Evolutionary conservation across 805 yeast species (phyloP).

Genomic region (Wickerhamomyces subpelliculosus): DNA sequence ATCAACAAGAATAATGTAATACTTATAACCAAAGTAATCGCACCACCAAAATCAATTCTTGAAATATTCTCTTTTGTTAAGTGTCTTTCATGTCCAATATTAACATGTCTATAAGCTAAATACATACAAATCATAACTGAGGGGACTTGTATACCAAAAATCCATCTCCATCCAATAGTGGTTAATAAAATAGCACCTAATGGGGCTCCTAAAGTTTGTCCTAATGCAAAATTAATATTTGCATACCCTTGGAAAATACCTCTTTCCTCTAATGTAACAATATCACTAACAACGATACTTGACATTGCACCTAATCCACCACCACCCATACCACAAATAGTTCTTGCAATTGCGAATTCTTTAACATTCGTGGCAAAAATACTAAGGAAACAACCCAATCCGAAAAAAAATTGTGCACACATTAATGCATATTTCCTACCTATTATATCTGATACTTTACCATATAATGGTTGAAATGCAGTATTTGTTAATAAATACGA

Average conservation of each 20-base stretch:
- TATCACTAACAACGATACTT: slow-evolving; percentile 46
- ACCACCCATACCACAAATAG: slow-evolving; percentile 48
- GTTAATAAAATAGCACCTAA: slow-evolving; percentile 29
- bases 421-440: slow-evolving; percentile 42
- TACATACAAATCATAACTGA: slow-evolving; percentile 19
- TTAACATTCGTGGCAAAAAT: slow-evolving; percentile 31
- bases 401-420: slow-evolving; percentile 36
- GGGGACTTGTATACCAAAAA: slow-evolving; percentile 33
- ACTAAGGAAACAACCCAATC: slow-evolving; percentile 36
- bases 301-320: slow-evolving; percentile 48
- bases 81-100: slow-evolving; percentile 3
- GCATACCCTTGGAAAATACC: slow-evolving; percentile 47
- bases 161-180: slow-evolving; percentile 34
- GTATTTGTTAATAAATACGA: slow-evolving; percentile 59
- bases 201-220: slow-evolving; percentile 34
- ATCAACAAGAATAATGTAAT: slow-evolving; percentile 26
- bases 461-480: slow-evolving; percentile 66
- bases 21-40: slow-evolving; percentile 23
- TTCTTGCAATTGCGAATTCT: slow-evolving; percentile 40
- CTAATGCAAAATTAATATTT: slow-evolving; percentile 28
- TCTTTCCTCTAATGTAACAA: slow-evolving; percentile 42
- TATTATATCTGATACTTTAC: slow-evolving; percentile 57
- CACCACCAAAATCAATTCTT: slow-evolving; percentile 32
- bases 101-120: slow-evolving; percentile 15
- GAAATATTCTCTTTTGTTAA: slow-evolving; percentile 22